Conservation (phyloP, 345 rosid species). For the Eucalyptus shirleyi region DNA sequence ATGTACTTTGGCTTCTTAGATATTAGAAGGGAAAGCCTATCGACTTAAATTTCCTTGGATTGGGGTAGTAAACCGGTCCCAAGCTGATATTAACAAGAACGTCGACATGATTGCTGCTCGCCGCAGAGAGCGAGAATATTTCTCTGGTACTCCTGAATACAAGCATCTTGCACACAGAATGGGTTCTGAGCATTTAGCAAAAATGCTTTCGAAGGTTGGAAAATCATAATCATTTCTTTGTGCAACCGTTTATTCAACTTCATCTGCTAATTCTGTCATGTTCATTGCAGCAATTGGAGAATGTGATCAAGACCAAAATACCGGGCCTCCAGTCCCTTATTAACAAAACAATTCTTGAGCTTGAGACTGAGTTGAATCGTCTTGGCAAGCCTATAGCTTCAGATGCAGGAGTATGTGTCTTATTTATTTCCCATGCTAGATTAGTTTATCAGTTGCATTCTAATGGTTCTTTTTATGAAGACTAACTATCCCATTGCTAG, state of each 20-base stretch:
- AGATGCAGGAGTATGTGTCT: slow-evolving; percentile 87
- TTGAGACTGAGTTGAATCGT: slow-evolving; percentile 84
- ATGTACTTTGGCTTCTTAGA: slow-evolving; percentile 27
- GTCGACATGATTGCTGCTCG: slow-evolving; percentile 99
- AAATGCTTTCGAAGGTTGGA: slow-evolving; percentile 83
- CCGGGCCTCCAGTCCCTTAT: slow-evolving; percentile 96
- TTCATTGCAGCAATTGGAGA: slow-evolving; percentile 82
- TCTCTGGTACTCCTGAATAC: slow-evolving; percentile 76
- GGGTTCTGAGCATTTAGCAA: slow-evolving; percentile 98
- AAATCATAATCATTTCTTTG: background rate
- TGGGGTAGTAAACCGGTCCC: slow-evolving; percentile 98
- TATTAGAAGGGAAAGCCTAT: slow-evolving; percentile 82
- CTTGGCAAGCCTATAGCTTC: slow-evolving; percentile 98
- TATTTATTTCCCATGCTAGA: background rate
- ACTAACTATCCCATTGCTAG: background rate
- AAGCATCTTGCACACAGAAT: slow-evolving; percentile 92
- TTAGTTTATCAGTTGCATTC: background rate
- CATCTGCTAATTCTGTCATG: background rate
- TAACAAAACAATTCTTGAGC: slow-evolving; percentile 71
- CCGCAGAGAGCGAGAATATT: slow-evolving; percentile 91
- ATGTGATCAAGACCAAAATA: slow-evolving; percentile 90
- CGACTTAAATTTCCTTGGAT: slow-evolving; percentile 95
- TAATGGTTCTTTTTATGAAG: background rate
- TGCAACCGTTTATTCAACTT: background rate
- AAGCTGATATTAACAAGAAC: slow-evolving; percentile 95